Evolutionary conservation across 768 basidiomycete species (phyloP).

Genomic region (Mycena alexandri): DNA sequence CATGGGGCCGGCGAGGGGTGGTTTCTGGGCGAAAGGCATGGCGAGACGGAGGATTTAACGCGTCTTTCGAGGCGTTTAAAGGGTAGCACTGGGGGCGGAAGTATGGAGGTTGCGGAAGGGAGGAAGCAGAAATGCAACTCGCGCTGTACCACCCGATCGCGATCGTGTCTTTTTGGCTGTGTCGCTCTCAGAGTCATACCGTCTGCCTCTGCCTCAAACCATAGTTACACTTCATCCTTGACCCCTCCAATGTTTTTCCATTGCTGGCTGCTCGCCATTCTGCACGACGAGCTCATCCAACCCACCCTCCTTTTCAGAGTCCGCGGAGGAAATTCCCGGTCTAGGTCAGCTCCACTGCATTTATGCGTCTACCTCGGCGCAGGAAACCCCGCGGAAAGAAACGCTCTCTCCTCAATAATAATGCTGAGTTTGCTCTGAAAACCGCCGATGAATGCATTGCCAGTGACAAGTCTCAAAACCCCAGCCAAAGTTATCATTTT

Average conservation of each 20-base stretch:
- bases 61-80: constrained; percentile 18
- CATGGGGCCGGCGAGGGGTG: constrained; percentile 23
- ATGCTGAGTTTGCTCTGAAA: neutral
- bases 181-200: neutral
- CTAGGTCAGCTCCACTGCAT: constrained; percentile 13
- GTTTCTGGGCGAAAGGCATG: constrained; percentile 30
- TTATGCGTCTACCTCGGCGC: neutral
- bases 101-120: constrained; percentile 22
- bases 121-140: constrained; percentile 9
- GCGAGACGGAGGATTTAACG: constrained; percentile 14
- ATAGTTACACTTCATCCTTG: neutral
- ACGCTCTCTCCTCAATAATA: neutral
- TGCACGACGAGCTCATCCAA: neutral
- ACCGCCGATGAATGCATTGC: neutral
- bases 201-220: neutral
- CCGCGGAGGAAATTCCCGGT: constrained; percentile 23
- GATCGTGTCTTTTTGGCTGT: constrained; percentile 10
- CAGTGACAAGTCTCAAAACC: neutral
- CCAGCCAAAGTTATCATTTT: neutral
- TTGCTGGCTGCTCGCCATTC: neutral
- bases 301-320: neutral
- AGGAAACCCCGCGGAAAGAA: constrained; percentile 8
- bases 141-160: constrained; percentile 3
- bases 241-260: no score
- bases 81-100: constrained; percentile 35